Conservation (phyloP, 2,329 filamentous ascomycete genomes). For the Ceratocystiopsis minuta region DNA sequence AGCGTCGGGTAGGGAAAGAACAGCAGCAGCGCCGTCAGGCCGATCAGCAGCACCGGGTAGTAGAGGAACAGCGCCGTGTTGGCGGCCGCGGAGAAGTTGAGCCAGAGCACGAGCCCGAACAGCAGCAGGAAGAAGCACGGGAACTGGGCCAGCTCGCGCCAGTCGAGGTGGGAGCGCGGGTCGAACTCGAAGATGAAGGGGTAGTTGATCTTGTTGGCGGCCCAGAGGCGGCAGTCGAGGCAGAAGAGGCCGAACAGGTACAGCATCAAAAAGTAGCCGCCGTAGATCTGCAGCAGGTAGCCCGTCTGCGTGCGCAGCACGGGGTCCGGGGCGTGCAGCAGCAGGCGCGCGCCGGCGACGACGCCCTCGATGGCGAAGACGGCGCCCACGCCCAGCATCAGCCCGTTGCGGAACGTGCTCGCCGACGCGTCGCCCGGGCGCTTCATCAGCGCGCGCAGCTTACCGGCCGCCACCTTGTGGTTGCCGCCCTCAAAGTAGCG, state of each 20-base stretch:
- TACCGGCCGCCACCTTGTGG: constrained; percentile 75
- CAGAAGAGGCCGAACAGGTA: constrained; percentile 72
- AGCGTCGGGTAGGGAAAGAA: constrained; percentile 60
- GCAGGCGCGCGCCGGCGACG: constrained; percentile 38
- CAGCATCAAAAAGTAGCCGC: constrained; percentile 72
- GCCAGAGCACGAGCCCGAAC: constrained; percentile 66
- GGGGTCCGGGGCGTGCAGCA: constrained; percentile 27
- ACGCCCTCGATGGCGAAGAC: constrained; percentile 51
- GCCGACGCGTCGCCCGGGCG: constrained; percentile 37
- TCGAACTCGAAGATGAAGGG: constrained; percentile 95
- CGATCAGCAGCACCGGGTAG: constrained; percentile 69
- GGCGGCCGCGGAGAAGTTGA: constrained; percentile 65
- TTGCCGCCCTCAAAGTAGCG: constrained; percentile 90
- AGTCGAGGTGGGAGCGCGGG: constrained; percentile 68
- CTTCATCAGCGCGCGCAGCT: constrained; percentile 56
- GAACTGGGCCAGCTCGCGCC: constrained; percentile 73
- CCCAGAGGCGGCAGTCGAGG: constrained; percentile 70
- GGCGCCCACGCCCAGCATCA: constrained; percentile 49
- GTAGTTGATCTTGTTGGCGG: constrained; percentile 77
- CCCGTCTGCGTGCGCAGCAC: constrained; percentile 33
- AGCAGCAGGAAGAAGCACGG: constrained; percentile 69
- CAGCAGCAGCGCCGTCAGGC: constrained; percentile 46
- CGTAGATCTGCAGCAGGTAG: constrained; percentile 78
- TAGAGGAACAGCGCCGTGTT: constrained; percentile 56
- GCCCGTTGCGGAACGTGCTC: constrained; percentile 40